Percentiles rank a stretch among this genome's conserved stretches.
These are phyloP conservation scores for Beauveria medogensis DNA, from an alignment of 2,329 filamentous ascomycete genomes.

Conservation along the genomic window DNA sequence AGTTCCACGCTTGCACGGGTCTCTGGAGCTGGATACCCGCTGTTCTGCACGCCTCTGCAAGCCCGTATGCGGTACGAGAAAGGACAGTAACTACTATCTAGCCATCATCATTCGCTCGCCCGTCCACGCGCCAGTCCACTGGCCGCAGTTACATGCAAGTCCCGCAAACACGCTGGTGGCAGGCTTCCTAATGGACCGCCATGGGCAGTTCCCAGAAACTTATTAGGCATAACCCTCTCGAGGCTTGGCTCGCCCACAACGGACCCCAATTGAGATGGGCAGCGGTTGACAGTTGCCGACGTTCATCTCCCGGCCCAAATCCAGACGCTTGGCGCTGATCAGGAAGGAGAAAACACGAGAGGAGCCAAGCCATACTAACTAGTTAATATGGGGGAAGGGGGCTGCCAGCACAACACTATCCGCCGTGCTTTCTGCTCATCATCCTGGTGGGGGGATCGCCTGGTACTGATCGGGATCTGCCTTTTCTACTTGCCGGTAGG, in stretches of 20 bases:
- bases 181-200: neutral
- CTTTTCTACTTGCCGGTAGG: neutral
- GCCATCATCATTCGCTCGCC: neutral
- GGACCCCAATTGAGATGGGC: neutral
- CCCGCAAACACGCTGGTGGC: neutral
- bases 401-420: neutral
- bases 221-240: neutral
- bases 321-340: constrained; percentile 1
- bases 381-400: neutral
- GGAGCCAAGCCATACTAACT: neutral
- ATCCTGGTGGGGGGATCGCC: neutral
- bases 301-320: constrained; percentile 1
- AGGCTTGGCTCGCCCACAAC: neutral
- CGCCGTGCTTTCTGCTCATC: neutral
- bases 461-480: constrained; percentile 6
- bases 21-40: constrained; percentile 1
- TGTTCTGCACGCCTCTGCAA: neutral
- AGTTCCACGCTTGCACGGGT: neutral
- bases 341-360: neutral
- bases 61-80: neutral
- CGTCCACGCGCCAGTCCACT: neutral
- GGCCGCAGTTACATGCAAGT: neutral
- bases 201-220: neutral
- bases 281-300: constrained; percentile 3
- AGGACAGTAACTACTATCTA: neutral